A percentile compares a stretch with the other conserved stretches of the same genome.
phyloP scores from a whole-genome alignment of 768 basidiomycete genomes.

The Tremella mesenterica region DNA sequence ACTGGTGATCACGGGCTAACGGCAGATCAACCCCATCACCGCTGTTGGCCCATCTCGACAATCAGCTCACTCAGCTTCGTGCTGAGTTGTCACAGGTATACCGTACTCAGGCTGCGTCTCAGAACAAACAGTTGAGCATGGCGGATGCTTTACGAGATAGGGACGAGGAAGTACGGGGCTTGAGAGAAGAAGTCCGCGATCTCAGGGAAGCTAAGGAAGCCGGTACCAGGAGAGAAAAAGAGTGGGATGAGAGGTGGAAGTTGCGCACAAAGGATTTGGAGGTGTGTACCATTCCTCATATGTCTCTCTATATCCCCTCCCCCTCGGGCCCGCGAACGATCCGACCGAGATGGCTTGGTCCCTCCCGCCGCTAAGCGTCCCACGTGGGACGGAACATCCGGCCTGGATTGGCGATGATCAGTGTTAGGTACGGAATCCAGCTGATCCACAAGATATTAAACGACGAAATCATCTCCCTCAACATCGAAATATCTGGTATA shows the following conservation, averaged over 20 bases:
- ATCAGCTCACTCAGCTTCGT: slow-evolving; percentile 81
- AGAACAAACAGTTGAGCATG: slow-evolving; percentile 90
- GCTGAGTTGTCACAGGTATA: slow-evolving; percentile 90
- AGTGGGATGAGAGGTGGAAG: slow-evolving; percentile 56
- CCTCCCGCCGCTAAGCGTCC: no score
- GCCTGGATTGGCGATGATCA: no score
- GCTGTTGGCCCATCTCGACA: slow-evolving; percentile 83
- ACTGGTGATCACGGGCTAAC: not conserved
- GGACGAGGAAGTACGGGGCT: slow-evolving; percentile 73
- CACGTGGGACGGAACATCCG: no score
- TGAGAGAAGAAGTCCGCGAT: slow-evolving; percentile 70
- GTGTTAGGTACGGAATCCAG: no score
- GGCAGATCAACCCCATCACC: slow-evolving; percentile 52
- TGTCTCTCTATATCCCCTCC: not conserved
- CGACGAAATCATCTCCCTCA: slow-evolving; percentile 86
- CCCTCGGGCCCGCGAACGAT: no score
- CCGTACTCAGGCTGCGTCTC: slow-evolving; percentile 72
- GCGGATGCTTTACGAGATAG: slow-evolving; percentile 90
- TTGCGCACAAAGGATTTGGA: slow-evolving; percentile 75
- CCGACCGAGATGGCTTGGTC: no score
- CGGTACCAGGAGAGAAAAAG: slow-evolving; percentile 67
- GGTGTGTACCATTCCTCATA: slow-evolving; percentile 47
- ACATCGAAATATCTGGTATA: slow-evolving; percentile 81
- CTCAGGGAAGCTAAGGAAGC: slow-evolving; percentile 64
- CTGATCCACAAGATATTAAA: slow-evolving; percentile 61